phyloP scores from a whole-genome alignment of 495 filamentous ascomycete species.

The Tuber calosporum region DNA sequence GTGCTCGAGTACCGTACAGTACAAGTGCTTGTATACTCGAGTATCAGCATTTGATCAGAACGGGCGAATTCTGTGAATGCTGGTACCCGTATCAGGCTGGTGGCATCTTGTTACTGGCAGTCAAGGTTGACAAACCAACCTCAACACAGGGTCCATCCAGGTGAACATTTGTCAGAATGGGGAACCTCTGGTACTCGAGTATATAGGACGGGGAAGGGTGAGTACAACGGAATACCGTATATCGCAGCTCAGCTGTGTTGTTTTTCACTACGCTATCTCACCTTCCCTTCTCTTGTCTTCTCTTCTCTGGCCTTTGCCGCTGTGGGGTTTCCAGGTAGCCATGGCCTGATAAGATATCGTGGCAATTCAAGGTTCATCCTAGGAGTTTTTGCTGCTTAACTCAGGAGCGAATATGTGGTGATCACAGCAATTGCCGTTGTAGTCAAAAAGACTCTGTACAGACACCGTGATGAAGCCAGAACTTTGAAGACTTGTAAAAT shows the following conservation, averaged over 20 bases:
- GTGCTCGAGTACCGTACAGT: too few species aligned
- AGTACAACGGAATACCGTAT: conserved; percentile 26
- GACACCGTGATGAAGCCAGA: not conserved
- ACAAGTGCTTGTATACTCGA: too few species aligned
- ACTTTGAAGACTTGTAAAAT: not conserved
- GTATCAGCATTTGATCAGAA: not conserved
- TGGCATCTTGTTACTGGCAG: too few species aligned
- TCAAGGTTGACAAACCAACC: too few species aligned
- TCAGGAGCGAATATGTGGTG: not conserved
- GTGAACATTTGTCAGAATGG: not conserved
- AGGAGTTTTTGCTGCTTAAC: not conserved
- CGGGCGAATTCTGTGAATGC: too few species aligned
- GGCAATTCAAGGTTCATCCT: conserved; percentile 7
- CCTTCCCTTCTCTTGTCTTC: too few species aligned
- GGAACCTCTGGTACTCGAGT: conserved; percentile 6
- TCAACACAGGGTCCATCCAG: not conserved
- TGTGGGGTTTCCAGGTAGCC: conserved; percentile 13
- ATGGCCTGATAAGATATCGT: not conserved
- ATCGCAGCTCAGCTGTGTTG: conserved; percentile 3
- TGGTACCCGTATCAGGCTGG: too few species aligned
- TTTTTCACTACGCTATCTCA: conserved; percentile 9
- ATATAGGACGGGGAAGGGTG: conserved; percentile 8
- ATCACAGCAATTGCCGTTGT: not conserved
- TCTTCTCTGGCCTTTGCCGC: conserved; percentile 6
- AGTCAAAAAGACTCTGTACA: not conserved